These are phyloP conservation scores for Schwanniomyces polymorphus DNA, from an alignment of 805 yeast species.

Conservation along the genomic window DNA sequence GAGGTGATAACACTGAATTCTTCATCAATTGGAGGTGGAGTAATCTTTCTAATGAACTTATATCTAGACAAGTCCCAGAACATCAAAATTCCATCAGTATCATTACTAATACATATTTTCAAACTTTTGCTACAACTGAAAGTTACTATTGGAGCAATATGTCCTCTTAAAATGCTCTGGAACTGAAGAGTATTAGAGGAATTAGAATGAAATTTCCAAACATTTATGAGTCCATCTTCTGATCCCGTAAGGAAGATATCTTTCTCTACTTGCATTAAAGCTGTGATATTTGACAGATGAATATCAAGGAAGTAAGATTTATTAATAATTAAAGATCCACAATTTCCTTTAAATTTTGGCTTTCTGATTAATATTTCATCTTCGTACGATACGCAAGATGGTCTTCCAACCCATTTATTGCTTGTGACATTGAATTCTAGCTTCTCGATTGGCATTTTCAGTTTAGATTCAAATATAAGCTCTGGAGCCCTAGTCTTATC, in stretches of 20 bases:
- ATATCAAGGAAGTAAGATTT: constrained; percentile 43
- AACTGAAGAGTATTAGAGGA: constrained; percentile 32
- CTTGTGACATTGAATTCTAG: constrained; percentile 44
- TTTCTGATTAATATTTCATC: constrained; percentile 38
- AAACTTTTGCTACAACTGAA: constrained; percentile 52
- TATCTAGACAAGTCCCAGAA: constrained; percentile 66
- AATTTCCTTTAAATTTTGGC: constrained; percentile 13
- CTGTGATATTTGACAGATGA: constrained; percentile 38
- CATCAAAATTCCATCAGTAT: constrained; percentile 51
- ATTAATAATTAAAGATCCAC: constrained; percentile 42
- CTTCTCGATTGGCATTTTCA: constrained; percentile 39
- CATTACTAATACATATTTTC: constrained; percentile 56
- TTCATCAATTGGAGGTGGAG: constrained; percentile 12
- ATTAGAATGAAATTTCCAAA: constrained; percentile 49
- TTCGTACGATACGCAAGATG: constrained; percentile 34
- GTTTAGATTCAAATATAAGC: constrained; percentile 43
- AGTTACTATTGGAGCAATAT: constrained; percentile 45
- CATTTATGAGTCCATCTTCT: constrained; percentile 58
- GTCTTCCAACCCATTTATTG: constrained; percentile 55
- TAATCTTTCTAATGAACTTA: constrained; percentile 46
- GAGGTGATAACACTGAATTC: constrained; percentile 29
- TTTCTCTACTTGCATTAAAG: constrained; percentile 41
- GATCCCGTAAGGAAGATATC: constrained; percentile 50
- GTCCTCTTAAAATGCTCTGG: constrained; percentile 57
- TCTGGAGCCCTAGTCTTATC: constrained; percentile 34